phyloP scores from a whole-genome alignment of 305 asterid species.

The Fraxinus nigra region DNA sequence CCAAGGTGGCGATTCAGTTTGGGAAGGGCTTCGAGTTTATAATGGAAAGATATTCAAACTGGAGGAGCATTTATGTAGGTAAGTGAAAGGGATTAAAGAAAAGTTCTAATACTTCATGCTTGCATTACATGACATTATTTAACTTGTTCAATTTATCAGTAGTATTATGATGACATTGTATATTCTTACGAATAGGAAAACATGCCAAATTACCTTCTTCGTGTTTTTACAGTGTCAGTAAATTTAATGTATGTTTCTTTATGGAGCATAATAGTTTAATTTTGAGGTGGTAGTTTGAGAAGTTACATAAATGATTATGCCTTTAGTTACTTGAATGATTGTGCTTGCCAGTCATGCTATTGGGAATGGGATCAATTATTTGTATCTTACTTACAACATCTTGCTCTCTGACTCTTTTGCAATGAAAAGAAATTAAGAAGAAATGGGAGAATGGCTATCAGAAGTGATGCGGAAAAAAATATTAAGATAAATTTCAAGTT shows the following conservation, averaged over 20 bases:
- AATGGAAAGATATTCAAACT: conserved; percentile 80
- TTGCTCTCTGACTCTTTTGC: neutral
- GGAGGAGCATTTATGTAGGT: conserved; percentile 96
- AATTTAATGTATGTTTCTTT: neutral
- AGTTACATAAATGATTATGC: neutral
- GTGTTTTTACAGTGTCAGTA: neutral
- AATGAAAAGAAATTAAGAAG: neutral
- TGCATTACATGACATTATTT: neutral
- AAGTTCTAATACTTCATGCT: neutral
- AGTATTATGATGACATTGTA: neutral
- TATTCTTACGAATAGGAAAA: neutral
- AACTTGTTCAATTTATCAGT: neutral
- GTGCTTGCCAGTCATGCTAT: neutral
- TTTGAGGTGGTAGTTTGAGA: neutral
- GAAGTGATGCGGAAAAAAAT: neutral
- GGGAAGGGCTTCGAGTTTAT: conserved; percentile 96
- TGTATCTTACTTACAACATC: neutral
- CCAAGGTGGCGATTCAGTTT: conserved; percentile 98
- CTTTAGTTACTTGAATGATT: neutral
- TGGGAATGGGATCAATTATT: neutral
- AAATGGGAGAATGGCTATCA: neutral
- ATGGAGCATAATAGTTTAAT: neutral
- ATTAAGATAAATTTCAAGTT: neutral
- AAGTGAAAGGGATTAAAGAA: conserved; percentile 20
- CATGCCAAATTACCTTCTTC: neutral